Percentiles rank a stretch among this genome's conserved stretches.
These are phyloP conservation scores for Populus hybrid DNA, from an alignment of 441 rosid genomes.

Conservation along the genomic window DNA sequence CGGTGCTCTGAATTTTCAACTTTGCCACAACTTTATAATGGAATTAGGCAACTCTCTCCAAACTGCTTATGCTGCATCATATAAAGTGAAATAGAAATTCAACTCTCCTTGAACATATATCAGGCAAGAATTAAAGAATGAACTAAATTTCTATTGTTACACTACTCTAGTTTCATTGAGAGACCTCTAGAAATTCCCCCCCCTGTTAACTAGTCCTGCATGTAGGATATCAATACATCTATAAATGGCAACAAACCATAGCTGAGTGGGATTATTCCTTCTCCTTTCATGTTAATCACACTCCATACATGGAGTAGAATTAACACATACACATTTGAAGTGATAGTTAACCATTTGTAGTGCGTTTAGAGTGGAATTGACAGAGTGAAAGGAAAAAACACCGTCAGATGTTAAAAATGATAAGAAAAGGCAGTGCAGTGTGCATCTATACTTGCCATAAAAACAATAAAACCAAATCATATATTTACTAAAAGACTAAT, in stretches of 20 bases:
- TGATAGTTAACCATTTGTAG: not conserved
- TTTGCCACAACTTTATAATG: too few species aligned
- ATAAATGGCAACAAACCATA: not conserved
- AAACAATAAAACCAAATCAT: not conserved
- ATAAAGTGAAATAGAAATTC: not conserved
- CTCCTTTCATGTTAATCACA: not conserved
- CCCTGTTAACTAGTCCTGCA: not conserved
- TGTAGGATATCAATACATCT: not conserved
- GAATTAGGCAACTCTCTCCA: not conserved
- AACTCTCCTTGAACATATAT: not conserved
- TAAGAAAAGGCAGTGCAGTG: not conserved
- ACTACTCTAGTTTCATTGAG: not conserved
- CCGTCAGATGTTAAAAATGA: not conserved
- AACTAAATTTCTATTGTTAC: not conserved
- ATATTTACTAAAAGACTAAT: not conserved
- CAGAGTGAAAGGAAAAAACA: not conserved
- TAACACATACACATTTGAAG: not conserved
- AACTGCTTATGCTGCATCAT: slow-evolving; percentile 7
- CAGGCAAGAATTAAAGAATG: not conserved
- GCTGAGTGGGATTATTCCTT: not conserved
- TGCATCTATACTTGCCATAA: not conserved
- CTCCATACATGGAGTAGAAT: not conserved
- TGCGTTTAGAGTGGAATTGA: not conserved
- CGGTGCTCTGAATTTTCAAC: not conserved
- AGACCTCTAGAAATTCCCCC: not conserved